Conservation (phyloP, 257 asterid species). For the Marsdenia floribunda region DNA sequence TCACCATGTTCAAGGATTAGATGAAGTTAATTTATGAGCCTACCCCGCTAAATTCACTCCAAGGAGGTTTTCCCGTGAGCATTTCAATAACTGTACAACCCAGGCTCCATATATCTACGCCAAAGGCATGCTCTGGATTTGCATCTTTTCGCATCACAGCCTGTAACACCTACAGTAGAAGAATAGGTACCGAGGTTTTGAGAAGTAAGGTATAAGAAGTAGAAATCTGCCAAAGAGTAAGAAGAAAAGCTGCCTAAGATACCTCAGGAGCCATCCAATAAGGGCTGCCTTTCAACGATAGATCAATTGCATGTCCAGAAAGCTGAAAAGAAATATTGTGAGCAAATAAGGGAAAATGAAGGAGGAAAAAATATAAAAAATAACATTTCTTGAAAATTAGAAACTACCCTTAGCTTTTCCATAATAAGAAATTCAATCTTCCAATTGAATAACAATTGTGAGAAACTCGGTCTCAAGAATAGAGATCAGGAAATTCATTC, state of each 20-base stretch:
- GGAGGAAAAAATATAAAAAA: not conserved
- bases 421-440: not conserved
- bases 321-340: slow-evolving; percentile 37
- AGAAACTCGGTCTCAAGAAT: not conserved
- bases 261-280: slow-evolving; percentile 99
- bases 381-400: not conserved
- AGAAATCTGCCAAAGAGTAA: slow-evolving; percentile 4
- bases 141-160: slow-evolving; percentile 68
- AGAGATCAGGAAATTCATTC: not conserved
- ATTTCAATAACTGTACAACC: slow-evolving; percentile 93
- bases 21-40: slow-evolving; percentile 2
- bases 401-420: not conserved
- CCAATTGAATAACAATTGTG: not conserved
- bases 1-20: not conserved
- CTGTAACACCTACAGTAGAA: slow-evolving; percentile 56
- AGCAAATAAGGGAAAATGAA: not conserved
- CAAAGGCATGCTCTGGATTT: slow-evolving; percentile 62
- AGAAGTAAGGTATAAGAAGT: not conserved
- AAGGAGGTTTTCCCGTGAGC: slow-evolving; percentile 88
- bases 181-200: not conserved
- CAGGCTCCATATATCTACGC: slow-evolving; percentile 85
- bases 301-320: slow-evolving; percentile 35
- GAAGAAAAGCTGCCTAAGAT: slow-evolving; percentile 12
- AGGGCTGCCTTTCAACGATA: slow-evolving; percentile 84
- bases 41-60: slow-evolving; percentile 69